Evolutionary conservation across 306 rosid genomes (phyloP).

Genomic region (Sechiopsis laciniata): DNA sequence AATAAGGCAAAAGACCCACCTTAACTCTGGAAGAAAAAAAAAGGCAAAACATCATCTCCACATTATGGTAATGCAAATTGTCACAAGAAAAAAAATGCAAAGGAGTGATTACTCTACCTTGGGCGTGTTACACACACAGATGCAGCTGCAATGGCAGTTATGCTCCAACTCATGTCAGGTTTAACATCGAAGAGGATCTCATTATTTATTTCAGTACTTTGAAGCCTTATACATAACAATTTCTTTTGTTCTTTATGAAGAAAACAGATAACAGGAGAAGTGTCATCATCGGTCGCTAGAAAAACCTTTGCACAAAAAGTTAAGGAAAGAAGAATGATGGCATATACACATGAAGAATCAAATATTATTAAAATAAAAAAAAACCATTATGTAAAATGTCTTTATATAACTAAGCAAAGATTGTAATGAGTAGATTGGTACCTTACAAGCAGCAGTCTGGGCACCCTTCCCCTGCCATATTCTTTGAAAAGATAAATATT

Average conservation of each 20-base stretch:
- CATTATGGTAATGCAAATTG: slow-evolving; percentile 18
- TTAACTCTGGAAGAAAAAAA: slow-evolving; percentile 46
- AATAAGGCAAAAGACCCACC: slow-evolving; percentile 66
- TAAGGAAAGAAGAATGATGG: slow-evolving; percentile 15
- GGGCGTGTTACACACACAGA: slow-evolving; percentile 85
- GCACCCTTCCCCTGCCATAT: slow-evolving; percentile 99
- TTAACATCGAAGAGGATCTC: slow-evolving; percentile 76
- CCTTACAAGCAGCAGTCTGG: slow-evolving; percentile 84
- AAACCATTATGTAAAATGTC: not conserved
- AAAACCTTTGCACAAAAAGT: slow-evolving; percentile 55
- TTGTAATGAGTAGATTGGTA: slow-evolving; percentile 24
- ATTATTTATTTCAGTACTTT: slow-evolving; percentile 72
- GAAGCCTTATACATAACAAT: slow-evolving; percentile 72
- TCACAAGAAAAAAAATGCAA: slow-evolving; percentile 1
- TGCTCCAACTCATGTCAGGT: slow-evolving; percentile 96
- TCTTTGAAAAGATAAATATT: slow-evolving; percentile 61
- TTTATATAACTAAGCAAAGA: not conserved
- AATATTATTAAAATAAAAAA: not conserved
- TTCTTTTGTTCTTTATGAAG: slow-evolving; percentile 88
- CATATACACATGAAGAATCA: not conserved
- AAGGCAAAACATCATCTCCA: slow-evolving; percentile 27
- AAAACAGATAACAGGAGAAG: slow-evolving; percentile 80
- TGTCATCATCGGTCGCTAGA: slow-evolving; percentile 72
- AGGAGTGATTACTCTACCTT: slow-evolving; percentile 37
- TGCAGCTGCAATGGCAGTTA: slow-evolving; percentile 75